Conservation (phyloP, 164 flowering plant genomes). For the Sedum album region DNA sequence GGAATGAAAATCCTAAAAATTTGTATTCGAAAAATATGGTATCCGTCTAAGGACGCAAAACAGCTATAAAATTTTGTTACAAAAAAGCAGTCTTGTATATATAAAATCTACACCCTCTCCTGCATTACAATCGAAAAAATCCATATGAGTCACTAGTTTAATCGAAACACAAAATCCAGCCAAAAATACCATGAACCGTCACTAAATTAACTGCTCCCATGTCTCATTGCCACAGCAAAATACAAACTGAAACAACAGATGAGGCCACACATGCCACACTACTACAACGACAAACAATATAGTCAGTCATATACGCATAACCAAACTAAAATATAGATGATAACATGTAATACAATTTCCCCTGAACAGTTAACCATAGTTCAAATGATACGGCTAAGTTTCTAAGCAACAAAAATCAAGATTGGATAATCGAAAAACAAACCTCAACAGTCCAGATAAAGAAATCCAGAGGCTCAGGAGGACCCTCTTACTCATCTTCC, state of each 20-base stretch:
- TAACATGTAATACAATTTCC: too few relatives aligned
- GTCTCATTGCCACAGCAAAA: background rate
- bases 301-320: background rate
- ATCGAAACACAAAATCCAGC: background rate
- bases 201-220: background rate
- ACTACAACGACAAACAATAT: background rate
- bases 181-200: too few relatives aligned
- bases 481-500: slow-evolving; percentile 40
- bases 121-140: background rate
- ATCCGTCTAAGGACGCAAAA: background rate
- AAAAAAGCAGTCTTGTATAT: background rate
- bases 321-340: background rate
- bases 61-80: background rate
- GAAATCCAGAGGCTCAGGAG: slow-evolving; percentile 91
- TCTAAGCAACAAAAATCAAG: too few relatives aligned
- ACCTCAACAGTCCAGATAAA: slow-evolving; percentile 96
- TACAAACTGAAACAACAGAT: background rate
- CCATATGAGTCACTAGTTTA: background rate
- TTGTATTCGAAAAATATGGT: too few relatives aligned
- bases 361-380: too few relatives aligned
- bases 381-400: too few relatives aligned
- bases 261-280: background rate
- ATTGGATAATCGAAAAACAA: slow-evolving; percentile 1
- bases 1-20: background rate
- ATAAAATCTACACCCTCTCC: background rate